phyloP scores from a whole-genome alignment of 2,329 filamentous ascomycete species.

The Aspergillus sp. region DNA sequence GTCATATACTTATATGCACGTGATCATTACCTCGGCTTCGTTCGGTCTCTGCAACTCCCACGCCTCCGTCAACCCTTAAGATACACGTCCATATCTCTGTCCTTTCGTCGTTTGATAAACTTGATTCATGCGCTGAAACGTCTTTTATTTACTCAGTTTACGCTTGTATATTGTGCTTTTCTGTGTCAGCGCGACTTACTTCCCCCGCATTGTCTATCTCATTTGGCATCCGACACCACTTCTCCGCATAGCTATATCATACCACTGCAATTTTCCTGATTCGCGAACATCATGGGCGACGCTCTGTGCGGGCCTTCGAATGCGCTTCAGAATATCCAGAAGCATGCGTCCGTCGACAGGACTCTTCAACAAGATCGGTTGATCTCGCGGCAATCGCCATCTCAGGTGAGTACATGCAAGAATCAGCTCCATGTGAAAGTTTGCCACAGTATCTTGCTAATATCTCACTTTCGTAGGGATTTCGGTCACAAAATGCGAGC shows the following conservation, averaged over 20 bases:
- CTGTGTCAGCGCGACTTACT: background rate
- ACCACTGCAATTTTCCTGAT: background rate
- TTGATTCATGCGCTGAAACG: no score
- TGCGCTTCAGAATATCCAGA: constrained; percentile 63
- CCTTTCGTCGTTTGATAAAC: background rate
- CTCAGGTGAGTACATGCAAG: constrained; percentile 41
- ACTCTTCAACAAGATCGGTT: constrained; percentile 66
- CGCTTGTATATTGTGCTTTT: background rate
- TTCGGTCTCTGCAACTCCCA: constrained; percentile 6
- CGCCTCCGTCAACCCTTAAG: constrained; percentile 3
- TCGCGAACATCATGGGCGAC: constrained; percentile 49
- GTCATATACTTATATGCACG: constrained; percentile 8
- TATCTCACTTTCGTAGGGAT: constrained; percentile 41
- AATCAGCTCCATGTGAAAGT: background rate
- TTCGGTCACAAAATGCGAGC: constrained; percentile 51
- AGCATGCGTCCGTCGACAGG: constrained; percentile 60
- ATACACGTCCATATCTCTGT: background rate
- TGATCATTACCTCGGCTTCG: constrained; percentile 15
- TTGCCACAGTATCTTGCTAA: constrained; percentile 6
- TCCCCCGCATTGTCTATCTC: background rate
- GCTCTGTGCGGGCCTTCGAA: constrained; percentile 67
- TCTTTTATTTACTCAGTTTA: background rate
- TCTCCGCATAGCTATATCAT: background rate
- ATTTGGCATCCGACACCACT: background rate
- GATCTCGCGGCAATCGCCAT: constrained; percentile 44